Conservation (phyloP, 441 rosid genomes). For the Brassica balearica region DNA sequence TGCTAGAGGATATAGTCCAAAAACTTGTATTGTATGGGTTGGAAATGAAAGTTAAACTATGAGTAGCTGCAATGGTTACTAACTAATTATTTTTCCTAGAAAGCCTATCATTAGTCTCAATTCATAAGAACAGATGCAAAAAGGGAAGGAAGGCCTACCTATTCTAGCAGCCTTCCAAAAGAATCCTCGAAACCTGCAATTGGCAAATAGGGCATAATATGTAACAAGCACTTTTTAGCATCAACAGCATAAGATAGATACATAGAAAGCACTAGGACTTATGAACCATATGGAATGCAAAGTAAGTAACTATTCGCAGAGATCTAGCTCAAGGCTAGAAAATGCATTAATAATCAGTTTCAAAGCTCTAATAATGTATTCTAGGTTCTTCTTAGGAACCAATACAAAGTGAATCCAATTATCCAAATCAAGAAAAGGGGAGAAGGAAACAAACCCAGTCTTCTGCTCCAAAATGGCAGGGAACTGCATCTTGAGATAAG, state of each 20-base stretch:
- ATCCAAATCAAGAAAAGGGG: background rate
- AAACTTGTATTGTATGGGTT: background rate
- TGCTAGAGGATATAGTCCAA: background rate
- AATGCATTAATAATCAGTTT: background rate
- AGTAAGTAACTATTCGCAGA: background rate
- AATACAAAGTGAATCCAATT: background rate
- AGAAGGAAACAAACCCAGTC: conserved; percentile 65
- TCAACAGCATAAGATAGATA: background rate
- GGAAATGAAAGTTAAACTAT: background rate
- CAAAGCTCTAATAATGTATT: background rate
- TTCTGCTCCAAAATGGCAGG: conserved; percentile 92
- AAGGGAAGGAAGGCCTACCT: conserved; percentile 52
- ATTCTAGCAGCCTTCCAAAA: conserved; percentile 99
- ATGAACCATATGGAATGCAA: conserved; percentile 6
- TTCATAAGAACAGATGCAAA: background rate
- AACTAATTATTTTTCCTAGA: conserved; percentile 3
- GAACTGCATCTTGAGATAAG: conserved; percentile 94
- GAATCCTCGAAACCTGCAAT: conserved; percentile 83
- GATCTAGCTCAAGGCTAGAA: background rate
- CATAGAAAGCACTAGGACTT: background rate
- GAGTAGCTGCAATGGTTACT: background rate
- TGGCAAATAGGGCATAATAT: background rate
- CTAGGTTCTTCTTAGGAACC: background rate
- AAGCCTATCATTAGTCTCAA: background rate
- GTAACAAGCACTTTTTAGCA: background rate